Evolutionary conservation across 1,139 yeast species (phyloP).

Genomic region (Scheffersomyces illinoinensis): DNA sequence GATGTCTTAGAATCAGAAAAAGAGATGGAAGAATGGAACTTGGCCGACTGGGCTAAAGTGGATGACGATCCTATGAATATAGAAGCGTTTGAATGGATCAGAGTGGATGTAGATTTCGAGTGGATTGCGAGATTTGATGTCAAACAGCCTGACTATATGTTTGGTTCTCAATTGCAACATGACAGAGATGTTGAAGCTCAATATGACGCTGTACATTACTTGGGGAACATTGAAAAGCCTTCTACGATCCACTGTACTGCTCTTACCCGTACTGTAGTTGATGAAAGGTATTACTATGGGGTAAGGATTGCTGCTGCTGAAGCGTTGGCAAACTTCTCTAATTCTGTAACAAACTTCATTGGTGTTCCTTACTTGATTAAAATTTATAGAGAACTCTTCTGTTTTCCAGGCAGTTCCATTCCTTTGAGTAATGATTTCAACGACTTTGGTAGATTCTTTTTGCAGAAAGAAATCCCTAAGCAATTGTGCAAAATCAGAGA

Average conservation of each 20-base stretch:
- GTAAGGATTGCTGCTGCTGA: conserved; percentile 84
- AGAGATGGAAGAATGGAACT: conserved; percentile 71
- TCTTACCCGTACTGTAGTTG: conserved; percentile 79
- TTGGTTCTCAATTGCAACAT: conserved; percentile 86
- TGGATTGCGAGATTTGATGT: conserved; percentile 87
- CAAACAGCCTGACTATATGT: conserved; percentile 95
- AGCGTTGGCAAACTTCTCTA: conserved; percentile 71
- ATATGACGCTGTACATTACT: conserved; percentile 75
- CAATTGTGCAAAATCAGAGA: conserved; percentile 65
- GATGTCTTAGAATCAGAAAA: conserved; percentile 64
- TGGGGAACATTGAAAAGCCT: conserved; percentile 62
- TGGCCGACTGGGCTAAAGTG: conserved; percentile 71
- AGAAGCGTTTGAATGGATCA: conserved; percentile 96
- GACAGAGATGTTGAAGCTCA: conserved; percentile 98
- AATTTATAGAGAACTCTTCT: conserved; percentile 69
- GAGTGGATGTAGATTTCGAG: conserved; percentile 96
- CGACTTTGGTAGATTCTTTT: conserved; percentile 63
- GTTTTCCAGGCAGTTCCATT: conserved; percentile 64
- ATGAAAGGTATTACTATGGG: conserved; percentile 83
- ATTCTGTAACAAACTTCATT: conserved; percentile 58
- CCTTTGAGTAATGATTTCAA: conserved; percentile 83
- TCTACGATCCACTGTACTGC: conserved; percentile 71
- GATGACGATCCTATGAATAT: conserved; percentile 68
- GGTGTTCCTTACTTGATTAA: conserved; percentile 74
- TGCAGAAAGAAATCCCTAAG: conserved; percentile 67